Base-by-base conservation (phyloP, 2,329 filamentous ascomycete genomes). In the Xylaria sp. region DNA sequence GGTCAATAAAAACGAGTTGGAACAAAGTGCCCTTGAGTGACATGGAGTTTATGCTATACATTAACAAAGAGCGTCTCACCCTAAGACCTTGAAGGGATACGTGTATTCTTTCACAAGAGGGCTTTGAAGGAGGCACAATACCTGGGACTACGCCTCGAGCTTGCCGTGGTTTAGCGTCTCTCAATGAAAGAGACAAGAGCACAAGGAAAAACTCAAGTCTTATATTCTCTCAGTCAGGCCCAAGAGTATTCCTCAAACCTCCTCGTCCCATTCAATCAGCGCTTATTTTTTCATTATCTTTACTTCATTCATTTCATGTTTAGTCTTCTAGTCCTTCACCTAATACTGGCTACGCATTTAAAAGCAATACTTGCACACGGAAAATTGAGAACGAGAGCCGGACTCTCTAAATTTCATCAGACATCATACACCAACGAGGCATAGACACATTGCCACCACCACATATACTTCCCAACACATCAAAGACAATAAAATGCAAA, bases 401-500 rank as follows among this genome's bases (percentile, higher is more conserved):
- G 54, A 48, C 59, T 28, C 28, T 51, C 12, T 6, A n/a, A 23
- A 50, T 15, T 39, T 50, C 15, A 34, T 34, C 20, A 10, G 23
- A 66, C 25, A 50, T n/a, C 9, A 50, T 51, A 66, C 28, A 25
- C 31, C 25, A 3, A 58, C 18, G n/a, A 23, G 34, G 50, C 28
- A 44, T 15, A 54, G 18, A 15, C 25, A 61, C 54, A 28, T 37
- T 2, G 10, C 10, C 25, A 59, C 23, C 25, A 8, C 37, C 8
- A 23, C 23, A 56, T 54, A 41, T 37, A 25, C 20, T 62, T 57
- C 39, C 8, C 58, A n/a, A 50, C 12, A 20, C 18, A 18, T 37
- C 9, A 44, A n/a, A 56, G 13, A 61, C 20, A 58, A 34, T 10
- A 28, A 63, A 57, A 69, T 63, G 50, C 72, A 69, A 31, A 39